These are phyloP conservation scores for Pharnaceum exiguum DNA, from an alignment of 148 eudicot species.

Conservation along the genomic window DNA sequence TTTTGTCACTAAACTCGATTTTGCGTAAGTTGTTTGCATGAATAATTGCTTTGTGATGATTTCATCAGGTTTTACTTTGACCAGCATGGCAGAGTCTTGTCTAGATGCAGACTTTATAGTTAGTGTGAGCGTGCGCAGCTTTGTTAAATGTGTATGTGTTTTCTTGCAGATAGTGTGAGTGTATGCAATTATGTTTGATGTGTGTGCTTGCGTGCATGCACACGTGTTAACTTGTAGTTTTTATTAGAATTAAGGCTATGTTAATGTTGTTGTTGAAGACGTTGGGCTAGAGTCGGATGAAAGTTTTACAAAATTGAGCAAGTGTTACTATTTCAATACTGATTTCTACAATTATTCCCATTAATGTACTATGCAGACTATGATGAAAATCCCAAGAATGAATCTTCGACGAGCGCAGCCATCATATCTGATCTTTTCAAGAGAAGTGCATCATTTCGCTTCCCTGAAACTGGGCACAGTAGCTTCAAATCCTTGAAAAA, in stretches of 20 bases:
- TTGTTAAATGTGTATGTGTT: too few relatives aligned
- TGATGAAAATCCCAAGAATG: conserved; percentile 42
- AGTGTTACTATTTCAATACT: background rate
- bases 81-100: too few relatives aligned
- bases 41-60: background rate
- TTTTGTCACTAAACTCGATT: background rate
- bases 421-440: conserved; percentile 58
- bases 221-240: too few relatives aligned
- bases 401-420: conserved; percentile 38
- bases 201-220: too few relatives aligned
- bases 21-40: background rate
- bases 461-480: conserved; percentile 54
- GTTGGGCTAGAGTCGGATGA: too few relatives aligned
- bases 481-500: conserved; percentile 66
- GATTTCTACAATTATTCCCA: background rate
- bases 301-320: too few relatives aligned
- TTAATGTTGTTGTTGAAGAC: too few relatives aligned
- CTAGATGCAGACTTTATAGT: background rate
- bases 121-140: background rate
- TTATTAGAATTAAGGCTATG: too few relatives aligned
- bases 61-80: background rate
- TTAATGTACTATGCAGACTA: conserved; percentile 44
- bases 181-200: too few relatives aligned
- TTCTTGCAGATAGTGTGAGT: too few relatives aligned
- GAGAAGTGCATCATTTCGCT: conserved; percentile 57